phyloP scores from a whole-genome alignment of 208 protist genomes.

The Acanthamoeba rhysodes region DNA sequence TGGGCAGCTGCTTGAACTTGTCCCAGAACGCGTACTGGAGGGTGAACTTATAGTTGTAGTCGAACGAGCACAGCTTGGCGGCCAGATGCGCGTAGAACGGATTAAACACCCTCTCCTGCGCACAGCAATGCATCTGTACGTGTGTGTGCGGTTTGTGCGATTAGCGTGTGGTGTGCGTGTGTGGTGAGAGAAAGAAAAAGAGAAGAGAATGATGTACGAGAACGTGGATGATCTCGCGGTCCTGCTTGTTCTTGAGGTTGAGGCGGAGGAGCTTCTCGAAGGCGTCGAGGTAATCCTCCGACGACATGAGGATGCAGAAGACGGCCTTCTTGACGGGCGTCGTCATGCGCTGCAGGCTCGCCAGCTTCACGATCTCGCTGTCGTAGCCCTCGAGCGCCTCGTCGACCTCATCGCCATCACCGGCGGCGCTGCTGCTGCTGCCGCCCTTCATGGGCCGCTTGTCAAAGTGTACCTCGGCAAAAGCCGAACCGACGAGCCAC shows the following conservation, averaged over 20 bases:
- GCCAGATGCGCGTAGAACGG: slow-evolving; percentile 60
- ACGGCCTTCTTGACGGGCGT: slow-evolving; percentile 43
- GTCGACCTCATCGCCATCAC: not conserved
- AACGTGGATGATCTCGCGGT: slow-evolving; percentile 65
- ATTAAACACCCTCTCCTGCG: slow-evolving; percentile 37
- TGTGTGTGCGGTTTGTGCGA: not conserved
- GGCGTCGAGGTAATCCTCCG: slow-evolving; percentile 59
- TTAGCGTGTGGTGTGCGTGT: not conserved
- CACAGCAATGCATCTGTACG: not conserved
- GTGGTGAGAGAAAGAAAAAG: not conserved
- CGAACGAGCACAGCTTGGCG: slow-evolving; percentile 41
- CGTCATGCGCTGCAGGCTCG: slow-evolving; percentile 20
- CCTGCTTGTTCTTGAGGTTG: slow-evolving; percentile 62
- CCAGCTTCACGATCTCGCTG: slow-evolving; percentile 23
- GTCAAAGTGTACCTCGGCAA: slow-evolving; percentile 27
- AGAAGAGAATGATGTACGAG: not conserved
- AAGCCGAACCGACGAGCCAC: slow-evolving; percentile 70
- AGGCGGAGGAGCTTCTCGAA: slow-evolving; percentile 44
- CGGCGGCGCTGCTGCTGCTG: not conserved
- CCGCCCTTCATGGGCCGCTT: not conserved
- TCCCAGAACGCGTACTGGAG: slow-evolving; percentile 69
- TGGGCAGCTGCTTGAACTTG: slow-evolving; percentile 57
- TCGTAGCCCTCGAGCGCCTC: not conserved
- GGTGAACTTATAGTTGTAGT: slow-evolving; percentile 66
- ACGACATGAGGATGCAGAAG: slow-evolving; percentile 53